phyloP scores from a whole-genome alignment of 306 rosid genomes.

The Pterocarpus santalinus region DNA sequence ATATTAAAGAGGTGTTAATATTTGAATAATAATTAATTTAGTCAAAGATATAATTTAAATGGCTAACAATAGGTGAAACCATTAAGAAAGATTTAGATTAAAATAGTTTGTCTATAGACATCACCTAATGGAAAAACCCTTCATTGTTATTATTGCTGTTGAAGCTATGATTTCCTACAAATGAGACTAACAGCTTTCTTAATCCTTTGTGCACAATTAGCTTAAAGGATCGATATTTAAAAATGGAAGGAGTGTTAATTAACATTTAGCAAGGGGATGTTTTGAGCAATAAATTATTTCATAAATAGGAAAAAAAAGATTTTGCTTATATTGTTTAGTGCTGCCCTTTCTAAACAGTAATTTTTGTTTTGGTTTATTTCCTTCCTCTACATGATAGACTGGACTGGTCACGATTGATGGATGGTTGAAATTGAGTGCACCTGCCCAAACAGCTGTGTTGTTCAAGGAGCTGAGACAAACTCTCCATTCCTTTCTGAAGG shows the following conservation, averaged over 20 bases:
- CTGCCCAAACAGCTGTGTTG: constrained; percentile 96
- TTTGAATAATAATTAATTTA: background rate
- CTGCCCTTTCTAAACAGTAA: constrained; percentile 3
- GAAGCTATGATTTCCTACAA: background rate
- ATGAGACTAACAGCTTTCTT: background rate
- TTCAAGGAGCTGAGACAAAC: constrained; percentile 88
- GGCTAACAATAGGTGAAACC: background rate
- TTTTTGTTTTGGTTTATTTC: background rate
- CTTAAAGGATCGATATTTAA: background rate
- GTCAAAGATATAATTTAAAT: background rate
- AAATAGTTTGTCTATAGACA: too few relatives aligned
- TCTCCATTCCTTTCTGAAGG: constrained; percentile 84
- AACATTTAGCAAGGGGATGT: background rate
- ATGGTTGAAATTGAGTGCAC: constrained; percentile 93
- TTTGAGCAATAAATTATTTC: constrained; percentile 11
- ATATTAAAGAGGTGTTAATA: background rate
- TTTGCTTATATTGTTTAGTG: constrained; percentile 27
- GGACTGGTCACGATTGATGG: constrained; percentile 86
- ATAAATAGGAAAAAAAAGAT: background rate
- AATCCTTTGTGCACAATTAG: background rate
- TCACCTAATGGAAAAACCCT: background rate
- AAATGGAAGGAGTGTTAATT: too few relatives aligned
- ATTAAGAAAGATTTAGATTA: background rate
- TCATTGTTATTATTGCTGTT: background rate
- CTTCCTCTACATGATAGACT: constrained; percentile 57